Evolutionary conservation across 768 basidiomycete genomes (phyloP).

Genomic region (Leccinum uliginosum): DNA sequence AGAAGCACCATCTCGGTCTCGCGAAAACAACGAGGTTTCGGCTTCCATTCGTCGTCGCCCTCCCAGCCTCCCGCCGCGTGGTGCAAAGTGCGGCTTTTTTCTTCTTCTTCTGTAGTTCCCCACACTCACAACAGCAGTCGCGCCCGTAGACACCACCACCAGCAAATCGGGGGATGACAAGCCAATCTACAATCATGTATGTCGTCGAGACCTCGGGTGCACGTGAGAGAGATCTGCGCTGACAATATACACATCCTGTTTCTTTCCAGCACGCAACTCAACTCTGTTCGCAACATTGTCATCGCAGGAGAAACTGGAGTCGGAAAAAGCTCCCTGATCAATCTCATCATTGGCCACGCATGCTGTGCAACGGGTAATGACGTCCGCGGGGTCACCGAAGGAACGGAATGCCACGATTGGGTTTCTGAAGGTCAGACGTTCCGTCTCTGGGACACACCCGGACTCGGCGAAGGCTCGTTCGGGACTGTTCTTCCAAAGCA

Average conservation of each 20-base stretch:
- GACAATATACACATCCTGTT: constrained; percentile 2
- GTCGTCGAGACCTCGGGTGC: background rate
- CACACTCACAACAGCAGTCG: background rate
- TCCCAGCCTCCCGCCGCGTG: background rate
- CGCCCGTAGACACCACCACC: background rate
- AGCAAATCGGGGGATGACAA: constrained; percentile 7
- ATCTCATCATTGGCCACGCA: constrained; percentile 21
- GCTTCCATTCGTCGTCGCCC: constrained; percentile 6
- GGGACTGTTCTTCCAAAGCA: constrained; percentile 7
- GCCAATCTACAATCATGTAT: background rate
- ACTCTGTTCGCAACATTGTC: constrained; percentile 26
- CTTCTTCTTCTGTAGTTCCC: background rate
- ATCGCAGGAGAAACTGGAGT: constrained; percentile 28
- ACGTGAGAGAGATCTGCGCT: background rate
- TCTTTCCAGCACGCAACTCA: constrained; percentile 3
- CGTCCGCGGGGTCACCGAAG: constrained; percentile 5
- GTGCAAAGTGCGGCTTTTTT: constrained; percentile 1
- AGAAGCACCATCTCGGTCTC: constrained; percentile 13
- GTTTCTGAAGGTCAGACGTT: constrained; percentile 15
- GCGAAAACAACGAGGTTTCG: constrained; percentile 23
- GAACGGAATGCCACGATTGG: constrained; percentile 20
- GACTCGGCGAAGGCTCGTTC: constrained; percentile 11
- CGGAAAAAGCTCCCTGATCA: constrained; percentile 31
- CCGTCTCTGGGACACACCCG: constrained; percentile 26
- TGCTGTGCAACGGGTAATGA: background rate